Evolutionary conservation across 371 early-diverging fungal species (phyloP).

Genomic region (Catenaria anguillulae): DNA sequence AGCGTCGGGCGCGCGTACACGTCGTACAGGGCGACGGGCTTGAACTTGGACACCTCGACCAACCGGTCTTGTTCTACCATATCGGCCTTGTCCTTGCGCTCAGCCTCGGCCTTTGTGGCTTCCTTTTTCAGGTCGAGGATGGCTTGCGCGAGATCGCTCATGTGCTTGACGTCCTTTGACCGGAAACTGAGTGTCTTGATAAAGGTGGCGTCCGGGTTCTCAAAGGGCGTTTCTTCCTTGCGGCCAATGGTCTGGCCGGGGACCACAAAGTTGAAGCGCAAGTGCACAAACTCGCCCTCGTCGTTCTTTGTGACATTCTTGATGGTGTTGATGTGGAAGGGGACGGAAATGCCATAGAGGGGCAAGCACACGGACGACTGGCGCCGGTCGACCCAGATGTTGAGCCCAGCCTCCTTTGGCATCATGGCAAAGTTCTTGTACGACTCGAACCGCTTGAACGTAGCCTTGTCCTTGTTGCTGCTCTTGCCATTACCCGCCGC

Average conservation of each 20-base stretch:
- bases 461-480: slow-evolving; percentile 38
- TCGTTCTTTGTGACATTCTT: slow-evolving; percentile 93
- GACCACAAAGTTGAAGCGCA: slow-evolving; percentile 93
- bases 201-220: slow-evolving; percentile 77
- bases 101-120: slow-evolving; percentile 73
- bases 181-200: slow-evolving; percentile 81
- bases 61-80: slow-evolving; percentile 88
- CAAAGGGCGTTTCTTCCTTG: slow-evolving; percentile 76
- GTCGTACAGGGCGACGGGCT: slow-evolving; percentile 66
- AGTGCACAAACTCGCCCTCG: slow-evolving; percentile 83
- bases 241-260: slow-evolving; percentile 86
- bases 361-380: slow-evolving; percentile 86
- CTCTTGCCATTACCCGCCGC: slow-evolving; percentile 25
- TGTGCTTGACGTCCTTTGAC: slow-evolving; percentile 64
- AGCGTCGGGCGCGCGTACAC: slow-evolving; percentile 71
- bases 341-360: slow-evolving; percentile 92
- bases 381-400: slow-evolving; percentile 83
- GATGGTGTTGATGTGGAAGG: slow-evolving; percentile 95
- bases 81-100: slow-evolving; percentile 87
- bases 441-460: slow-evolving; percentile 78
- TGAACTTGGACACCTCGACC: slow-evolving; percentile 51
- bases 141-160: slow-evolving; percentile 65
- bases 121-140: slow-evolving; percentile 84
- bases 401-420: slow-evolving; percentile 48
- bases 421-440: slow-evolving; percentile 76